A percentile compares a stretch with the other conserved stretches of the same genome.
Evolutionary conservation across 768 basidiomycete species (phyloP).

Genomic region (Pleurotus salmoneostramineus): DNA sequence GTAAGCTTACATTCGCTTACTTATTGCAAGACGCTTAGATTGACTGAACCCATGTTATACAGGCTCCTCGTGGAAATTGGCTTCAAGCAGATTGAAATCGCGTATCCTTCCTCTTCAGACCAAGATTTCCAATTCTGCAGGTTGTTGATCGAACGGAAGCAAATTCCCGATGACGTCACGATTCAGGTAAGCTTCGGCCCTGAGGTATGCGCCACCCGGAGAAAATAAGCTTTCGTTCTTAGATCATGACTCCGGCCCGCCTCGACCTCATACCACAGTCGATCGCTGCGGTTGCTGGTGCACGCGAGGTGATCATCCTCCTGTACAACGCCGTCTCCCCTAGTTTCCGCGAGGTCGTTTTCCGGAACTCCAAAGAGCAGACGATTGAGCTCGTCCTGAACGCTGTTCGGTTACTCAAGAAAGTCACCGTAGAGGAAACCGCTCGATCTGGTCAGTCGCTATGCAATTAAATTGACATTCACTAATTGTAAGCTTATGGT

Average conservation of each 20-base stretch:
- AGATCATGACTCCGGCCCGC: constrained; percentile 81
- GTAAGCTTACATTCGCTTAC: constrained; percentile 14
- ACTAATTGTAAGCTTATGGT: neutral
- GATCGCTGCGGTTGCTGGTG: constrained; percentile 69
- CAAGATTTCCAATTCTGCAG: constrained; percentile 77
- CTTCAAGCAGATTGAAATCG: constrained; percentile 84
- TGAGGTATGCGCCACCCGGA: neutral
- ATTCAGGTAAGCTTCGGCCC: constrained; percentile 50
- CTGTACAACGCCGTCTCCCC: constrained; percentile 84
- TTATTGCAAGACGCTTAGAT: constrained; percentile 34
- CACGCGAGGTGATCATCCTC: constrained; percentile 77
- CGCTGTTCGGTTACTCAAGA: constrained; percentile 67
- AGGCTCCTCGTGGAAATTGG: constrained; percentile 68
- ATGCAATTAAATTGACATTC: neutral
- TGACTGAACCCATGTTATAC: constrained; percentile 39
- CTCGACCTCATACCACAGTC: constrained; percentile 75
- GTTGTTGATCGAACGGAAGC: constrained; percentile 57
- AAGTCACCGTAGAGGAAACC: constrained; percentile 65
- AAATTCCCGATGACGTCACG: constrained; percentile 76
- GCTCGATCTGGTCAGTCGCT: constrained; percentile 44
- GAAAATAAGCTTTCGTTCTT: neutral
- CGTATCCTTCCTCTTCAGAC: constrained; percentile 81
- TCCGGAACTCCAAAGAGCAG: constrained; percentile 70
- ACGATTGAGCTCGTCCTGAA: constrained; percentile 68
- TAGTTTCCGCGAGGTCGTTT: constrained; percentile 75